phyloP scores from a whole-genome alignment of 352 stramenopile species.

The Peronospora belbahrii region DNA sequence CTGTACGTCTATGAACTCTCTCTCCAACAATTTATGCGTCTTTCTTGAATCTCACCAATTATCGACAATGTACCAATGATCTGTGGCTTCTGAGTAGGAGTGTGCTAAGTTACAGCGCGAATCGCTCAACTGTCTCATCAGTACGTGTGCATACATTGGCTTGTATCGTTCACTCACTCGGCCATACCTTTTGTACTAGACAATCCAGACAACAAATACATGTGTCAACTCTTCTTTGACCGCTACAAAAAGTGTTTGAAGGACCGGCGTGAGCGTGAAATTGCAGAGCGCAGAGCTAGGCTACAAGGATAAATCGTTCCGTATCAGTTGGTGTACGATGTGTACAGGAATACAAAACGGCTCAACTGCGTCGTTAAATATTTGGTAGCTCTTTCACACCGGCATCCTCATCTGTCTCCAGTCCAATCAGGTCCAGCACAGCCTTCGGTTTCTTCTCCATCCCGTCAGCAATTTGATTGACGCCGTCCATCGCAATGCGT shows the following conservation, averaged over 20 bases:
- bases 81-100: constrained; percentile 27
- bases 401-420: constrained; percentile 67
- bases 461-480: constrained; percentile 72
- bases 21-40: not conserved
- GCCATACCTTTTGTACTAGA: constrained; percentile 15
- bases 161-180: not conserved
- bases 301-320: constrained; percentile 2
- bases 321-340: not conserved
- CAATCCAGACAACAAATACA: constrained; percentile 39
- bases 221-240: constrained; percentile 51
- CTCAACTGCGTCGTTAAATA: constrained; percentile 36
- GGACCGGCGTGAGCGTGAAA: constrained; percentile 36
- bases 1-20: constrained; percentile 12
- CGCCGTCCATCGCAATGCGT: constrained; percentile 64
- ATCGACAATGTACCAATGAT: not conserved
- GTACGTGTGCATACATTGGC: constrained; percentile 18
- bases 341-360: constrained; percentile 5
- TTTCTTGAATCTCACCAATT: not conserved
- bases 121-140: constrained; percentile 59
- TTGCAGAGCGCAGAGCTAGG: constrained; percentile 26
- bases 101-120: constrained; percentile 60
- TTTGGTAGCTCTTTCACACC: constrained; percentile 58
- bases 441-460: constrained; percentile 79
- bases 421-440: constrained; percentile 44
- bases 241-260: constrained; percentile 64